Evolutionary conservation across 129 eudicot species (phyloP).

Genomic region (Calendula officinalis): DNA sequence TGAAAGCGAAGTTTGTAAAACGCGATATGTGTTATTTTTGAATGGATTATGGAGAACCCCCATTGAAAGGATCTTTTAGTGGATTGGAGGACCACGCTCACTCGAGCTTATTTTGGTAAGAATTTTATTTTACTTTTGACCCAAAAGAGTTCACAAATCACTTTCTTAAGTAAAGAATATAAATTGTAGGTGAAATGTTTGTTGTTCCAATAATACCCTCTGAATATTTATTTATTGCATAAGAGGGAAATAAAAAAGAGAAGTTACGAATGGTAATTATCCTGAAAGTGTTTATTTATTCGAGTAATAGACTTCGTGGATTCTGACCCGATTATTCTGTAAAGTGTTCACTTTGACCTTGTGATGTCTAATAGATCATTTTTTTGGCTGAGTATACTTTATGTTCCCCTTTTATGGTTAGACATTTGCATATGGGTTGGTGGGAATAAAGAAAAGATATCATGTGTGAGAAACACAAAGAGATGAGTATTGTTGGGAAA

Average conservation of each 20-base stretch:
- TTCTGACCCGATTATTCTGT: too few relatives aligned
- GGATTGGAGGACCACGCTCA: conserved; percentile 95
- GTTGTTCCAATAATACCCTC: too few relatives aligned
- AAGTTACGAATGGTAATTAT: too few relatives aligned
- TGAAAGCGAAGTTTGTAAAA: conserved; percentile 79
- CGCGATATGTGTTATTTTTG: conserved; percentile 70
- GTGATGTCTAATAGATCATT: too few relatives aligned
- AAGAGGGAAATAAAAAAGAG: too few relatives aligned
- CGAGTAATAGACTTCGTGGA: too few relatives aligned
- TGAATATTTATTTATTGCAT: too few relatives aligned
- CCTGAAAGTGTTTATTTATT: too few relatives aligned
- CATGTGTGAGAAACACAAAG: not conserved
- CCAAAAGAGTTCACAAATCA: too few relatives aligned
- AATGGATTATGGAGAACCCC: conserved; percentile 86
- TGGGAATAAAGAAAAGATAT: not conserved
- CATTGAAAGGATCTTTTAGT: conserved; percentile 79
- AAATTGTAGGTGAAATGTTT: too few relatives aligned
- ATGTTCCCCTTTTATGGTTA: not conserved
- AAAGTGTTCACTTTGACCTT: too few relatives aligned
- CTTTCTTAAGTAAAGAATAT: too few relatives aligned
- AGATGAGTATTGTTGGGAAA: not conserved
- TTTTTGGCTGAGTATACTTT: not conserved
- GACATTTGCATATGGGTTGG: not conserved
- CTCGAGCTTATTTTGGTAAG: conserved; percentile 76
- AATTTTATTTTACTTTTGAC: not conserved